Evolutionary conservation across 345 rosid genomes (phyloP), one percentile per base, ranked within the genome.

Genomic region (Eucalyptus sideroxylon): DNA sequence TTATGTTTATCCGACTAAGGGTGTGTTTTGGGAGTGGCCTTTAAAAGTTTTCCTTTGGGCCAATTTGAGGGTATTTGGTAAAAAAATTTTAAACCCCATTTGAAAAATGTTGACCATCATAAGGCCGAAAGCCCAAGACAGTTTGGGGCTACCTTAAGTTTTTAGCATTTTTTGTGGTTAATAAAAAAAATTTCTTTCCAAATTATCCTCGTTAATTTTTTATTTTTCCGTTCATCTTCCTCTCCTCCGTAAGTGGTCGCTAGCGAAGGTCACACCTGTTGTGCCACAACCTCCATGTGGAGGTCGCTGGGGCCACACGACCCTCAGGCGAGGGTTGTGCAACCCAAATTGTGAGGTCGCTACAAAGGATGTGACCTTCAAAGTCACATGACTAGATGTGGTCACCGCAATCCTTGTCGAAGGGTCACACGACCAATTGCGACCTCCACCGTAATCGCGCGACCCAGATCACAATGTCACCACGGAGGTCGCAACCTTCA

Each of bases 321-420:
- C 37, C 37, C 37, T 34, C 37, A 34, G 37, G 37, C 37, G 37
- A 34, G 37, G 37, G 37, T 34, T 3, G 37, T 3, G 37, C 37
- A 34, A 34, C 37, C 37, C 37, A 34, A 3, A 34, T 34, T 3
- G 37, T 34, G 37, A 34, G 37, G 37, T 34, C 37, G 55, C 0
- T 2, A 0, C 0, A 7, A 3, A 50, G 53, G 53, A 15, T 1
- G 53, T 15, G 1, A 6, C 4, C 55, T 8, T 6, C 4, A 6
- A 51, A 21, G 55, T 51, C 55, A 51, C 55, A 51, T 2, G 4
- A 16, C 55, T 51, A 51, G 55, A 51, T 16, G 55, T 51, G 4
- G 55, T 51, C 1, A 0, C 1, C 0, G 2, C 16, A 7, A 50
- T 1, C 53, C 53, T 50, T 50, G 53, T 0, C 0, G 1, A 51